Evolutionary conservation across 805 yeast species (phyloP), one percentile per base, ranked within the genome.

Genomic region (Cyberlindnera mycetangii): DNA sequence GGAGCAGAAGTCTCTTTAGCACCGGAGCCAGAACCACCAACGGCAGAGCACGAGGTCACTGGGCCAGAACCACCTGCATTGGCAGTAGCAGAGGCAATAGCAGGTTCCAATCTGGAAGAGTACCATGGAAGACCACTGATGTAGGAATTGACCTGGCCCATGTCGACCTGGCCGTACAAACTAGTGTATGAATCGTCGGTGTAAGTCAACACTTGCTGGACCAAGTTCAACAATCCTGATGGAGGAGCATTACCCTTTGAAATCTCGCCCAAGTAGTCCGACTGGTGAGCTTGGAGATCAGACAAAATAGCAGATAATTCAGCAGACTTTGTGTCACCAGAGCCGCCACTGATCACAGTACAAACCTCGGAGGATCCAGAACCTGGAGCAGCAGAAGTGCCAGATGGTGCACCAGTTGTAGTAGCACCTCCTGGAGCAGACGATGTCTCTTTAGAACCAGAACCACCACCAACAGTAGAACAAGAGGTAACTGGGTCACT

Each of bases 121-220:
- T 51, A 65, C 68, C 68, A 65, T 48, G 68, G 65, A 25, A 65
- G 52, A 22, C 56, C 59, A 17, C 62, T 54, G 32, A 64, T 55
- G 37, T 59, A 57, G 16, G 57, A 37, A 4, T 55, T 47, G 7
- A 65, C 54, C 12, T 49, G 56, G 39, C 40, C 32, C 41, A 49
- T 40, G 44, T 64, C 62, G 32, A 65, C 51, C 40, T 51, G 44
- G 20, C 39, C 16, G 50, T 51, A 62, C 42, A 65, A 52, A 28
- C 66, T 50, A 39, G 68, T 65, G 52, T 57, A 65, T 15, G 63
- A 55, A 20, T 61, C 60, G 41, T 66, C 66, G 9, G 60, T 63
- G 50, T 60, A 64, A 32, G 69, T 61, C 11, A 47, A 42, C 17
- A 54, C 50, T 28, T 54, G 53, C 27, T 54, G 55, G 44, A 58